A percentile compares a stretch with the other conserved stretches of the same genome.
phyloP scores from a whole-genome alignment of 2,329 filamentous ascomycete genomes.

The Penicillium decumbens region DNA sequence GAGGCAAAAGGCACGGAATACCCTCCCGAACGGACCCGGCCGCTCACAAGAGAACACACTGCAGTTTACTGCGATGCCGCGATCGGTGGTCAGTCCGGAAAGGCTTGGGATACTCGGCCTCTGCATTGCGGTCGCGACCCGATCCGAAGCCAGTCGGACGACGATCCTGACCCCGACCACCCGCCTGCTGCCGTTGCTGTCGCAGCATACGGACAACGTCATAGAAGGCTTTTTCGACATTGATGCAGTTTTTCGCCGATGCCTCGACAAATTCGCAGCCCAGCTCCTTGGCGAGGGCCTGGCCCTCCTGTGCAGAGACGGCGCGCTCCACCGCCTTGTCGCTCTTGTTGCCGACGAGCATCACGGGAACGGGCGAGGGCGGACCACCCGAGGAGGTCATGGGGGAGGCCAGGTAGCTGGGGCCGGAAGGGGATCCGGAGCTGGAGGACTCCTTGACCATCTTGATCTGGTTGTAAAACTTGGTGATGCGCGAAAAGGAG shows the following conservation, averaged over 20 bases:
- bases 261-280: conserved; percentile 97
- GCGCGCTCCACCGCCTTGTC: conserved; percentile 93
- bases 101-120: conserved; percentile 37
- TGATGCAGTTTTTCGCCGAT: conserved; percentile 96
- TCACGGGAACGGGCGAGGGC: conserved; percentile 73
- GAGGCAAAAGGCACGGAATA: not conserved
- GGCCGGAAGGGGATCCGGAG: conserved; percentile 51
- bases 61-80: conserved; percentile 35
- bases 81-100: conserved; percentile 37
- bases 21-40: conserved; percentile 16
- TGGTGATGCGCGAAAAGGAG: conserved; percentile 89
- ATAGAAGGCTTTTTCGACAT: conserved; percentile 97
- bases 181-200: conserved; percentile 64
- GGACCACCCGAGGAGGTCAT: conserved; percentile 48
- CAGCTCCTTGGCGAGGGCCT: conserved; percentile 82
- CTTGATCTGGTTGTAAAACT: conserved; percentile 95
- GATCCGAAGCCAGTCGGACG: conserved; percentile 34
- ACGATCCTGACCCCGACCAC: conserved; percentile 34
- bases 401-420: conserved; percentile 49
- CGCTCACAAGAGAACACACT: conserved; percentile 38
- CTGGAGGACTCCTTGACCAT: conserved; percentile 82
- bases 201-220: conserved; percentile 90
- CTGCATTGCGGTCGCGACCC: conserved; percentile 36
- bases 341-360: conserved; percentile 98
- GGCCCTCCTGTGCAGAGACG: conserved; percentile 93